A percentile compares a stretch with the other conserved stretches of the same genome.
Evolutionary conservation across 441 rosid genomes (phyloP).

Genomic region (Brassica balearica): DNA sequence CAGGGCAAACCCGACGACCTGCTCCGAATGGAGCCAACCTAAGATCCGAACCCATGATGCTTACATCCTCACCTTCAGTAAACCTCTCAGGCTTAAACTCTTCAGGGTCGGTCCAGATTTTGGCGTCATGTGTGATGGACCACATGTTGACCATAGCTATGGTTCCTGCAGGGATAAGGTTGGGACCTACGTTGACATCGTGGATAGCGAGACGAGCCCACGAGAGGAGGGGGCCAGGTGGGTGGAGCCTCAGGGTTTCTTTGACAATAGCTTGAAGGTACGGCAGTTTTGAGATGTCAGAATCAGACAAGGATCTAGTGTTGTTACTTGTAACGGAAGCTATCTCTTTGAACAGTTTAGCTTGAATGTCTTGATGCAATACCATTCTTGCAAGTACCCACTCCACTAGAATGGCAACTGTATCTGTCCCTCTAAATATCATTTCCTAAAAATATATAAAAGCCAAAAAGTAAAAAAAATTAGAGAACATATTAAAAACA

Average conservation of each 20-base stretch:
- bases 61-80: constrained; percentile 51
- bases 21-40: constrained; percentile 66
- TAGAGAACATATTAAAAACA: not conserved
- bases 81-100: constrained; percentile 71
- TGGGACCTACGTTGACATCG: constrained; percentile 52
- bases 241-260: constrained; percentile 80
- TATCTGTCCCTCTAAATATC: constrained; percentile 89
- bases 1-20: constrained; percentile 68
- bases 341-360: constrained; percentile 59
- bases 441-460: constrained; percentile 57
- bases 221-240: constrained; percentile 85
- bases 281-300: constrained; percentile 55
- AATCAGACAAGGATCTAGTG: constrained; percentile 45
- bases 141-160: constrained; percentile 95
- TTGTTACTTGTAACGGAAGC: constrained; percentile 45
- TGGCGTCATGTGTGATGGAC: constrained; percentile 76
- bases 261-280: constrained; percentile 72
- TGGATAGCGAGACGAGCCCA: constrained; percentile 76
- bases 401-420: constrained; percentile 76
- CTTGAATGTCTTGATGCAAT: constrained; percentile 68
- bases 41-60: constrained; percentile 62
- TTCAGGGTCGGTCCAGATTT: constrained; percentile 61
- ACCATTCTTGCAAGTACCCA: constrained; percentile 87
- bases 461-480: not conserved
- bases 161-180: constrained; percentile 66